Base-by-base conservation (phyloP, 768 basidiomycete genomes). In the Termitomyces eurrhizus region DNA sequence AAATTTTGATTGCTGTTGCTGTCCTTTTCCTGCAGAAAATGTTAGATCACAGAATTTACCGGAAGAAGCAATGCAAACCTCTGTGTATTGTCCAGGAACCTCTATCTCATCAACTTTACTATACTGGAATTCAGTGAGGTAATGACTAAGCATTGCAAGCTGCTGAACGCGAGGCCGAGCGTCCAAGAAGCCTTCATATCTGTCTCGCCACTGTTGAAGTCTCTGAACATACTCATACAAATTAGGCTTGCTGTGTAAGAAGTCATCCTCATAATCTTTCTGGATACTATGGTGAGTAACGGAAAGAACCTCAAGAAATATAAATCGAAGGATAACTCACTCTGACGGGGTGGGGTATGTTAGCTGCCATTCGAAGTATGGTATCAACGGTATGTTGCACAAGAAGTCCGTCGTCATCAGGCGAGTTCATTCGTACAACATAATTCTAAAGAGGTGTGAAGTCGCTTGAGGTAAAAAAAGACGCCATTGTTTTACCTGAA, bases 51-150 rank as follows among this genome's bases (percentile, higher is more conserved):
- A 48, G n/a, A 52, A 29, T 35, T 52, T 37, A 36, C 14, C 14
- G 2, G 60, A 13, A 29, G 13, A 50, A 35, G 9, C 46, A 48
- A 8, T n/a, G 62, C 68, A 26, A n/a, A 92, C 95, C 83, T 98
- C 93, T 0, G 94, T 91, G 71, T 99, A 99, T 73, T 99, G 97
- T 7, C 97, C 97, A n/a, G 95, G 95, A 53, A 99, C 86, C 69
- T 99, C 95, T 42, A 99, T 92, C 64, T 99, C 96, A 64, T 98
- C 97, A 53, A 96, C 94, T 72, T 95, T 97, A 69, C 87, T 88
- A 73, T 98, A 95, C 66, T 98, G 96, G 80, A 98, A 99, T 73
- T 98, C 97, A 7, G 93, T 91, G 67, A 99, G 78, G 74, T 95
- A 97, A 73, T 95, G 94, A 64, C 93, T 94, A 46, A 92, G 78